These are phyloP conservation scores for Fusarium citri DNA, from an alignment of 2,329 filamentous ascomycete species.

Conservation along the genomic window DNA sequence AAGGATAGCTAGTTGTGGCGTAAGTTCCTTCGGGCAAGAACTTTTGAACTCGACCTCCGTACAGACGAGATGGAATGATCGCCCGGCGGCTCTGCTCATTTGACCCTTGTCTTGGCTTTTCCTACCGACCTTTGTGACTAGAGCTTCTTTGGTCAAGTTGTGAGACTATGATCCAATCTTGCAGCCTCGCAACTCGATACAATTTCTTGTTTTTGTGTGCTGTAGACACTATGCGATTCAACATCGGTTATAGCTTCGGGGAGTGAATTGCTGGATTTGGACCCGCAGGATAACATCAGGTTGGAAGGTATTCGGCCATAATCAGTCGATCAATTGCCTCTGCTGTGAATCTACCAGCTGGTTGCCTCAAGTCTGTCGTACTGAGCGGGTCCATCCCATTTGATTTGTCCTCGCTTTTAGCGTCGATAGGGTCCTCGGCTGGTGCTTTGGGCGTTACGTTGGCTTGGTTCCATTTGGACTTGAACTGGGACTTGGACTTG, in stretches of 20 bases:
- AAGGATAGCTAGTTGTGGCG: too few relatives aligned
- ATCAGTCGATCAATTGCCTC: conserved; percentile 47
- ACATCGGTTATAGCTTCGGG: conserved; percentile 22
- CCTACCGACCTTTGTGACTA: conserved; percentile 6
- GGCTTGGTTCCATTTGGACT: not conserved
- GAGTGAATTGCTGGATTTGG: conserved; percentile 16
- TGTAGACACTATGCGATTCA: not conserved
- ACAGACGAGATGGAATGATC: conserved; percentile 22
- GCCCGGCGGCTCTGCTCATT: conserved; percentile 37
- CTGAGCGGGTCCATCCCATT: conserved; percentile 34
- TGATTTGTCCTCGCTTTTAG: conserved; percentile 35
- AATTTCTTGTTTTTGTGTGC: conserved; percentile 27
- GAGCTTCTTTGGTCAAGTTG: conserved; percentile 14
- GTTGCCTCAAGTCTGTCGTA: conserved; percentile 37
- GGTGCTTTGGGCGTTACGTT: not conserved
- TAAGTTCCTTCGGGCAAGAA: too few relatives aligned
- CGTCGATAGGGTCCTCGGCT: conserved; percentile 27
- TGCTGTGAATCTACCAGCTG: conserved; percentile 32
- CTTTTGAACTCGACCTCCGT: too few relatives aligned
- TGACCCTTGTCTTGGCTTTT: conserved; percentile 25
- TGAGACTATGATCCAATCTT: conserved; percentile 27
- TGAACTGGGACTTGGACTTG: not conserved
- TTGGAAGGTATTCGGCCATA: conserved; percentile 35
- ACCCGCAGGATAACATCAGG: conserved; percentile 38
- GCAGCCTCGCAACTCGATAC: conserved; percentile 20